Base-by-base conservation (phyloP, 73 alveolate genomes). In the Urostyla sp. region DNA sequence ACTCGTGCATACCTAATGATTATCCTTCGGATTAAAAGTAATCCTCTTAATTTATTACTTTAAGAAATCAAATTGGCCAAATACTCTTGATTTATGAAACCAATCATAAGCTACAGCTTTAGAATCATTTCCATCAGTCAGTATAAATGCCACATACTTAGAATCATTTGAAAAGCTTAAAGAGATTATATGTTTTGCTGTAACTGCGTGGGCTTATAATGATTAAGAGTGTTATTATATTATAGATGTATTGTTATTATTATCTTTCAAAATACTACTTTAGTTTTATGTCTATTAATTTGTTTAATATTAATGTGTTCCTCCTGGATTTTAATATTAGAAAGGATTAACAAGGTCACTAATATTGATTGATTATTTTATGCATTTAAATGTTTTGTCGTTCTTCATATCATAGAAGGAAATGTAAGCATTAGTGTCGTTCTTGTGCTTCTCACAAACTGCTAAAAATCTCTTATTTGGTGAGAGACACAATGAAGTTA, bases 21-120 rank as follows among this genome's bases (percentile, higher is more conserved):
- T 87, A 67, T 94, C 98, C 40, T 84, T 92, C 5, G 97, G 97
- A 48, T 88, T 80, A 36, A 94, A 87, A 16, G 98, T 67, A 3
- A 94, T 80, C 75, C 86, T 87, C 10, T 95, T 80, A 36, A 94
- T 57, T 20, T 35, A 13, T 24, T 48, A 20, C 75, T 77, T 77
- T 31, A 75, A 67, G 59, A 84, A 84, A 28, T 84, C 92, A 84
- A 20, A 84, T 46, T 75, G 78, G 16, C 85, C 92, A 3, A 74
- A 55, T 44, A 84, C 75, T 32, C 52, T 84, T 31, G 76, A 72
- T 35, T 83, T 83, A 44, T 83, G 80, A 24, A 69, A 51, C 87
- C 91, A 83, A 50, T 83, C 91, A 80, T 80, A 83, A 15, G 91
- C 85, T 11, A 83, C 72, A 2, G 81, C 91, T 16, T 72, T 60